phyloP scores from a whole-genome alignment of 805 yeast species.

The Starmerella ratchasimensis region DNA sequence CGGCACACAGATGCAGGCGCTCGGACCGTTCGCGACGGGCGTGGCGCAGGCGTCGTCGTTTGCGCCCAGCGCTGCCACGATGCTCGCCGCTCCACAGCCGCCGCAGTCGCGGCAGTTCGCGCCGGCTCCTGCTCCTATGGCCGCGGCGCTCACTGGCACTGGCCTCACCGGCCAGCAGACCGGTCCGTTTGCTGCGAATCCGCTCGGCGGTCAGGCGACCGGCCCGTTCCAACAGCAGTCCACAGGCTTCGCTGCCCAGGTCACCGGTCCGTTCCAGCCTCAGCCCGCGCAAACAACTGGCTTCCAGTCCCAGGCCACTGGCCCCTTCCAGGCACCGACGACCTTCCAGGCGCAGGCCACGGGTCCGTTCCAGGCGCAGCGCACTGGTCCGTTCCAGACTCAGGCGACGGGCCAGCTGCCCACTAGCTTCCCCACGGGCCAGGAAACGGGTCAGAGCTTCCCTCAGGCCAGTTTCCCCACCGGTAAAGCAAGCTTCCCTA shows the following conservation, averaged over 20 bases:
- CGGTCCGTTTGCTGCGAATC: constrained; percentile 14
- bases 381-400: constrained; percentile 15
- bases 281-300: constrained; percentile 22
- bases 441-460: too few species aligned
- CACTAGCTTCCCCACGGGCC: too few species aligned
- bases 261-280: constrained; percentile 2
- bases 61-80: constrained; percentile 26
- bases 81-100: constrained; percentile 18
- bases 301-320: constrained; percentile 19
- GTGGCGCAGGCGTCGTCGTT: constrained; percentile 26
- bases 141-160: neutral
- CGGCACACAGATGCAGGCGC: constrained; percentile 19
- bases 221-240: constrained; percentile 22
- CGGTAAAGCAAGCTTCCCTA: too few species aligned
- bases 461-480: too few species aligned
- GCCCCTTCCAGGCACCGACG: constrained; percentile 1
- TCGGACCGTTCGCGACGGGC: constrained; percentile 31
- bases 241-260: constrained; percentile 2
- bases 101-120: constrained; percentile 26
- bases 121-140: constrained; percentile 16
- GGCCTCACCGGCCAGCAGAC: constrained; percentile 11
- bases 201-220: constrained; percentile 10
- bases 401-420: constrained; percentile 8
- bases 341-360: constrained; percentile 5
- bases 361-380: constrained; percentile 6